These are phyloP conservation scores for Echinochloa phyllopogon DNA, from an alignment of 176 grass and related monocot genomes.

Conservation along the genomic window DNA sequence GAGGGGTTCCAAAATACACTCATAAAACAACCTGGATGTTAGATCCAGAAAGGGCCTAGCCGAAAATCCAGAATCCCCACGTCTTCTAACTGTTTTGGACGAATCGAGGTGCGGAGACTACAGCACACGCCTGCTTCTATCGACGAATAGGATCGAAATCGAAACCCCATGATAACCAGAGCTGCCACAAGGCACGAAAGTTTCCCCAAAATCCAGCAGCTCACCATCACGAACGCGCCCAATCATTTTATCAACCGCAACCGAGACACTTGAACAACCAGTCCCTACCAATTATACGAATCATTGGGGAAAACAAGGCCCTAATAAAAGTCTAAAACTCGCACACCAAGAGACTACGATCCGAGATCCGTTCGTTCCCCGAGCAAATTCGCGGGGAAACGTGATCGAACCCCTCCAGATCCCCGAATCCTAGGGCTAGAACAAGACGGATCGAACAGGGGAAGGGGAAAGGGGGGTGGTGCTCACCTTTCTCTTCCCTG, in stretches of 20 bases:
- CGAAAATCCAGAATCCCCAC: neutral
- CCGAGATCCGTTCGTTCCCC: constrained; percentile 3
- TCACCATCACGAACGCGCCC: neutral
- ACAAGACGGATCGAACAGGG: neutral
- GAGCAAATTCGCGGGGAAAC: neutral
- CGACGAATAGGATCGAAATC: neutral
- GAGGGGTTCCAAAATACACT: neutral
- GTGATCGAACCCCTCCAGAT: neutral
- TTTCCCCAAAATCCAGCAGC: neutral
- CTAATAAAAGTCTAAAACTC: too few relatives aligned
- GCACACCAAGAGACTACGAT: neutral
- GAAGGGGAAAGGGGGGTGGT: neutral
- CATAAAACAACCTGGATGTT: neutral
- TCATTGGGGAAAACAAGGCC: neutral
- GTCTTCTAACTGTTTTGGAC: neutral
- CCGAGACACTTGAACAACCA: neutral
- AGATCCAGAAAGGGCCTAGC: neutral
- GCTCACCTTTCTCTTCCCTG: constrained; percentile 24
- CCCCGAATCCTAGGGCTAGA: neutral
- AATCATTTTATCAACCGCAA: neutral
- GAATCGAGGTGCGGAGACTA: neutral
- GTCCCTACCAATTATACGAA: neutral
- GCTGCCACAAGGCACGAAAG: neutral
- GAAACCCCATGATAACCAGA: neutral
- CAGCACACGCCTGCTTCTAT: too few relatives aligned